These are phyloP conservation scores for Tylopilus intermedius DNA, from an alignment of 768 basidiomycete species.

Conservation along the genomic window DNA sequence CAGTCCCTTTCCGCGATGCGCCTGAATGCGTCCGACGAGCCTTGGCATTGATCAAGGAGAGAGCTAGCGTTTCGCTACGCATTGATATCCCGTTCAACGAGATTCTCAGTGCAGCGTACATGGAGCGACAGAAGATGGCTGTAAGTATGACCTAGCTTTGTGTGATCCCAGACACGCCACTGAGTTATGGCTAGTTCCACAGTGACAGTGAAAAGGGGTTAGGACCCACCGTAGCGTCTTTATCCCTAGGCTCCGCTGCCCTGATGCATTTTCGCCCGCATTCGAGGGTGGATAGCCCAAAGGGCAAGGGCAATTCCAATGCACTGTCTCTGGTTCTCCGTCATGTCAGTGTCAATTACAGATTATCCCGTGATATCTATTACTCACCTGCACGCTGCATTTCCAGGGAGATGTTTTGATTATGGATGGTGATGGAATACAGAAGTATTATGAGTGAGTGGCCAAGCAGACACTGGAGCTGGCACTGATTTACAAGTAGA, in stretches of 20 bases:
- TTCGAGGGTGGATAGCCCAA: slow-evolving; percentile 32
- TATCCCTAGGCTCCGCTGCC: slow-evolving; percentile 74
- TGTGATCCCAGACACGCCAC: background rate
- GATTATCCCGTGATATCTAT: background rate
- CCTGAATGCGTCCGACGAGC: slow-evolving; percentile 57
- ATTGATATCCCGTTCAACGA: slow-evolving; percentile 58
- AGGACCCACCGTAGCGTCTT: slow-evolving; percentile 66
- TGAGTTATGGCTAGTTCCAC: slow-evolving; percentile 53
- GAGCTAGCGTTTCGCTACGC: slow-evolving; percentile 45
- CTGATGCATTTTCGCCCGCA: slow-evolving; percentile 72
- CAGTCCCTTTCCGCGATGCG: slow-evolving; percentile 57
- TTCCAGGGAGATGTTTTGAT: slow-evolving; percentile 71
- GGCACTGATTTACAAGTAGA: slow-evolving; percentile 34
- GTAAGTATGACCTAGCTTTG: slow-evolving; percentile 36
- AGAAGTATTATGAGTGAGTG: slow-evolving; percentile 66
- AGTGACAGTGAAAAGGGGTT: slow-evolving; percentile 73
- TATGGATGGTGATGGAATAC: slow-evolving; percentile 69
- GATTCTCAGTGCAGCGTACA: slow-evolving; percentile 76
- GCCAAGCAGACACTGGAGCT: background rate
- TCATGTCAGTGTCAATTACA: slow-evolving; percentile 45
- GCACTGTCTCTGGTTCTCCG: slow-evolving; percentile 56
- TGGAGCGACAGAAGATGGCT: slow-evolving; percentile 82
- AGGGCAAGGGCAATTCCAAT: slow-evolving; percentile 21
- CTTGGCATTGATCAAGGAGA: slow-evolving; percentile 52
- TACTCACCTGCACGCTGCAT: background rate